Conservation (phyloP, 192 early-diverging fungal genomes). For the Geranomyces michiganensis region DNA sequence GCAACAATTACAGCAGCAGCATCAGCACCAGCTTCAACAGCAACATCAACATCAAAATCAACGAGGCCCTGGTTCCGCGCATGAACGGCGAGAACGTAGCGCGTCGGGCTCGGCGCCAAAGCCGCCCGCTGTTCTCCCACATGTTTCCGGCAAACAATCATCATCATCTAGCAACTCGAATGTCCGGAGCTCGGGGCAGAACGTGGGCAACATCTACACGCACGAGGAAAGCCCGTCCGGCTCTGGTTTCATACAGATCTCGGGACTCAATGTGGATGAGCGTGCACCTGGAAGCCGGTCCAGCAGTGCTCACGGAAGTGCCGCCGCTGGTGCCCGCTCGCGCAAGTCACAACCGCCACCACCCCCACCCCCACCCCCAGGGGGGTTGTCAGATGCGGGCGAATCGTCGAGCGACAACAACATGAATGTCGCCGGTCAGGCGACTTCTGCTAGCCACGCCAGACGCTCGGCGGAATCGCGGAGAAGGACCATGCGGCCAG, state of each 20-base stretch:
- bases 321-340: background rate
- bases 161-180: constrained; percentile 8
- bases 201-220: no score
- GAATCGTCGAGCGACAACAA: background rate
- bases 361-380: background rate
- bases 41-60: no score
- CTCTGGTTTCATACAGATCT: background rate
- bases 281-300: constrained; percentile 4
- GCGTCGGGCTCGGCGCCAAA: constrained; percentile 10
- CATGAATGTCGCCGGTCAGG: background rate
- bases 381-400: background rate
- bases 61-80: background rate
- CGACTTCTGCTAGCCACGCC: background rate
- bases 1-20: no score
- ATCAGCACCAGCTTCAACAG: no score
- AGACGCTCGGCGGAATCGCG: background rate
- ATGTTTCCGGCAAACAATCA: background rate
- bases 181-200: background rate
- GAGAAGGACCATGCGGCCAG: background rate
- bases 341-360: background rate
- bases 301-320: background rate
- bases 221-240: background rate
- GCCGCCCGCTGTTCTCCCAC: constrained; percentile 21
- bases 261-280: background rate
- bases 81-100: constrained; percentile 21